phyloP scores from a whole-genome alignment of 2,329 filamentous ascomycete species.

The Cladophialophora exuberans region DNA sequence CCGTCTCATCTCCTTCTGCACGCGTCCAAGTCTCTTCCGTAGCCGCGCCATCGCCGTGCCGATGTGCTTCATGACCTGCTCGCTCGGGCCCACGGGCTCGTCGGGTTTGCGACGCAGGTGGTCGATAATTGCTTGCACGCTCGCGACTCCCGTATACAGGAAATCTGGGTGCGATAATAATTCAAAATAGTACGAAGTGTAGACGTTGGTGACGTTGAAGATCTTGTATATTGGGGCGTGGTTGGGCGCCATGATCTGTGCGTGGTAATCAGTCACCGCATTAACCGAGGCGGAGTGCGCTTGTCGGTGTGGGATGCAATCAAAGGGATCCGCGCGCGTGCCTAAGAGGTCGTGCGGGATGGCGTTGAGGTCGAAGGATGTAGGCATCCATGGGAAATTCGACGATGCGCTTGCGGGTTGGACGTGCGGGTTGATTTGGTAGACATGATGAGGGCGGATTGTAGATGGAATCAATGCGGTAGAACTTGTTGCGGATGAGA shows the following conservation, averaged over 20 bases:
- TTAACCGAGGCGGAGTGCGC: not conserved
- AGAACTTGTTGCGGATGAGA: not conserved
- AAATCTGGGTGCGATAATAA: not conserved
- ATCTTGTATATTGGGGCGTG: not conserved
- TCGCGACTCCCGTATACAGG: not conserved
- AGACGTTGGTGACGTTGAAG: slow-evolving; percentile 5
- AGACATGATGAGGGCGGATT: not conserved
- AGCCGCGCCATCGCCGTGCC: not conserved
- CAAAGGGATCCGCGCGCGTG: not conserved
- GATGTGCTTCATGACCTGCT: not conserved
- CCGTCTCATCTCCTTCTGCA: not conserved
- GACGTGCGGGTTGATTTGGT: not conserved
- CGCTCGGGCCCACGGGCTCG: not conserved
- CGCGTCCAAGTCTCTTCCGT: not conserved
- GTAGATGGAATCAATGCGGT: not conserved
- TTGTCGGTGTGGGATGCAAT: not conserved
- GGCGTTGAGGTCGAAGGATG: slow-evolving; percentile 62
- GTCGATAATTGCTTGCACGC: not conserved
- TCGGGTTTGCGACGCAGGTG: not conserved
- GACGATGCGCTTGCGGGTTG: slow-evolving; percentile 23
- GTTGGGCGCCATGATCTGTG: slow-evolving; percentile 1
- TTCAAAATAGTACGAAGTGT: not conserved
- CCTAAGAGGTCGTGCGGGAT: not conserved
- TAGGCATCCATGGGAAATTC: slow-evolving; percentile 62
- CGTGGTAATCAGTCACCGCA: not conserved